Evolutionary conservation across 371 early-diverging fungal species (phyloP), one percentile per base, ranked within the genome.

Genomic region (Lichtheimia corymbifera): DNA sequence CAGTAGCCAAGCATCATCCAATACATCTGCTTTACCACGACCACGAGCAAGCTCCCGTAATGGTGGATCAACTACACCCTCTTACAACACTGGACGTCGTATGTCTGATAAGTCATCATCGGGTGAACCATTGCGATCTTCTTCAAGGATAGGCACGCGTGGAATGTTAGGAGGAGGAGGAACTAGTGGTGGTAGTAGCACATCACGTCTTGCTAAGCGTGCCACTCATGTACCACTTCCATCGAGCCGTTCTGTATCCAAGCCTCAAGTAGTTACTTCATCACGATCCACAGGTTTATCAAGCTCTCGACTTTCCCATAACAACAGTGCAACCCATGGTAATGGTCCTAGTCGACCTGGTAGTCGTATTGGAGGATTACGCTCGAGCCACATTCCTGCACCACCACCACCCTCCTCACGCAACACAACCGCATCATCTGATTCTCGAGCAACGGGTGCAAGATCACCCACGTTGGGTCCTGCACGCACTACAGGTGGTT

Each of bases 171-270:
- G 14, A n/a, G 11, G 40, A 40, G 15, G 47, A 5, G 17, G 47
- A n/a, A n/a, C n/a, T n/a, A n/a, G n/a, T 47, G 5, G 28, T 52
- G 12, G 11, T 17, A 55, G 14, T 15, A 53, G 50, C 59, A 47
- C 45, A 50, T 47, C 65, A 35, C 68, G 62, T n/a, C 59, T 73
- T 12, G 67, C 73, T 5, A 72, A 78, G 52, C 73, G 78, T 30
- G 75, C 78, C 18, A 74, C 78, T 1, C 78, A 78, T 63, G 75
- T 78, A n/a, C 78, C 78, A 14, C 62, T 75, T 41, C 78, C 78
- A 41, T 64, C 66, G 18, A 41, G 63, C 2, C 17, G 50, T 27
- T 17, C 49, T 25, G 58, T 47, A 53, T 58, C 68, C 13, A 61
- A 65, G 7, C 74, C 77, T 45, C 70, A 71, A 50, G 45, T 59